Evolutionary conservation across 306 rosid genomes (phyloP), one percentile per base, ranked within the genome.

Genomic region (Medicago ruthenica): DNA sequence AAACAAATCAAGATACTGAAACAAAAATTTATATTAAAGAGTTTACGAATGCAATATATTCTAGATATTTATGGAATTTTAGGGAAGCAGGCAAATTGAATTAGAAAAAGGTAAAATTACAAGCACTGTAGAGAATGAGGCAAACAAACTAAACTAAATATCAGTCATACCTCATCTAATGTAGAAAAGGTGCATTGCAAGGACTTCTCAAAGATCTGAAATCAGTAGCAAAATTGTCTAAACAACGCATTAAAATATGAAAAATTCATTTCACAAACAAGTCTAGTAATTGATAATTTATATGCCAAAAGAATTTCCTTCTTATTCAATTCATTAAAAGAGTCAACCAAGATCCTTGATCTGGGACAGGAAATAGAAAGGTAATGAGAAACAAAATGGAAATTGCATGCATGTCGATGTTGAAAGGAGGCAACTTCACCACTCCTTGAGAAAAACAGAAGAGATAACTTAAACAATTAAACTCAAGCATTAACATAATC

Each of bases 1-100:
- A 83, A 87, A 92, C 82, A 95, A 83, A 80, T 92, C 97, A 85
- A 86, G 85, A 81, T 90, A 90, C 98, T 91, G 88, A 83, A 83
- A 73, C 73, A 80, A 77, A 59, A 47, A 47, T 36, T 34, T 48
- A 37, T 37, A 84, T 37, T 13, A 12, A 85, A 76, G n/a, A 61
- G 50, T 69, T 68, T 24, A 55, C 9, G 36, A n/a, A 60, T 68
- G 24, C 61, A 59, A 71, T 31, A 22, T 16, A 54, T 54, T 71
- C 34, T 22, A 36, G 18, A 81, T 22, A 63, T 62, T 59, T 42
- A 9, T 18, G 22, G 18, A 83, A 40, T 16, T 66, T 31, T 50
- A 45, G 53, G 42, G 73, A 50, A 71, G 36, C 4, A 20, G 39
- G 3, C 22, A 45, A 57, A n/a, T 16, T 51, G 24, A 63, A 51